phyloP scores from a whole-genome alignment of 192 early-diverging fungal species.

The Coemansia sp. region DNA sequence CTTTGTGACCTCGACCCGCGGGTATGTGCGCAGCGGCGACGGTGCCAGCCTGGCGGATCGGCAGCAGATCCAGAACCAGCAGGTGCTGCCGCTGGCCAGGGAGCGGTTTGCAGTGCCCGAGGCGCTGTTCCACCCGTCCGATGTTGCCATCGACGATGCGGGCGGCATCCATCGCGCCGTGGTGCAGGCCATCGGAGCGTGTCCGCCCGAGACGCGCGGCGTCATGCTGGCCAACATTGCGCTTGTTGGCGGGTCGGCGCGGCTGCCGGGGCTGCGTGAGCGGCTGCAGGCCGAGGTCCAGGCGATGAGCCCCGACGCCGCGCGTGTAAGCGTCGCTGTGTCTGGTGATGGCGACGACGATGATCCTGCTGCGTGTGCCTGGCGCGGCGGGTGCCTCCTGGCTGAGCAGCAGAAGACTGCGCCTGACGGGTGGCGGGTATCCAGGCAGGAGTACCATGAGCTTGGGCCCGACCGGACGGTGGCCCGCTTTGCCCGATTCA shows the following conservation, averaged over 20 bases:
- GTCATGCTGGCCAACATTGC: slow-evolving; percentile 93
- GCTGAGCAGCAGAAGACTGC: background rate
- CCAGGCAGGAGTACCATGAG: slow-evolving; percentile 35
- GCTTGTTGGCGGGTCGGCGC: slow-evolving; percentile 88
- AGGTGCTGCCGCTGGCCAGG: slow-evolving; percentile 94
- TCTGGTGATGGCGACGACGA: background rate
- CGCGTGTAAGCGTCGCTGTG: slow-evolving; percentile 7
- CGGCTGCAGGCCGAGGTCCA: slow-evolving; percentile 95
- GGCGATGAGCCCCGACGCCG: slow-evolving; percentile 72
- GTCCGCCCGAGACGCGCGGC: slow-evolving; percentile 83
- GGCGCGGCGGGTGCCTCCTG: slow-evolving; percentile 19
- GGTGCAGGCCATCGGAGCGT: slow-evolving; percentile 90
- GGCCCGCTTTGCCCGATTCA: slow-evolving; percentile 23
- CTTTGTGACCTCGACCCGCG: slow-evolving; percentile 32
- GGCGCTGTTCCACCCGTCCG: slow-evolving; percentile 92
- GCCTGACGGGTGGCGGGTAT: slow-evolving; percentile 19
- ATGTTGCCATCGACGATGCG: slow-evolving; percentile 83
- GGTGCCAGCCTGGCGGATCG: background rate
- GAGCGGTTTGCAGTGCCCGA: slow-evolving; percentile 97
- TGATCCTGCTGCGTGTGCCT: slow-evolving; percentile 23
- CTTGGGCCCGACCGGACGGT: slow-evolving; percentile 27
- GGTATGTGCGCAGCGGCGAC: slow-evolving; percentile 27
- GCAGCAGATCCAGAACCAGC: slow-evolving; percentile 58
- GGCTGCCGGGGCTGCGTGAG: slow-evolving; percentile 89
- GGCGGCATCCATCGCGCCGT: slow-evolving; percentile 92